Conservation (phyloP, 2,329 filamentous ascomycete genomes). For the Colletotrichum navitas region DNA sequence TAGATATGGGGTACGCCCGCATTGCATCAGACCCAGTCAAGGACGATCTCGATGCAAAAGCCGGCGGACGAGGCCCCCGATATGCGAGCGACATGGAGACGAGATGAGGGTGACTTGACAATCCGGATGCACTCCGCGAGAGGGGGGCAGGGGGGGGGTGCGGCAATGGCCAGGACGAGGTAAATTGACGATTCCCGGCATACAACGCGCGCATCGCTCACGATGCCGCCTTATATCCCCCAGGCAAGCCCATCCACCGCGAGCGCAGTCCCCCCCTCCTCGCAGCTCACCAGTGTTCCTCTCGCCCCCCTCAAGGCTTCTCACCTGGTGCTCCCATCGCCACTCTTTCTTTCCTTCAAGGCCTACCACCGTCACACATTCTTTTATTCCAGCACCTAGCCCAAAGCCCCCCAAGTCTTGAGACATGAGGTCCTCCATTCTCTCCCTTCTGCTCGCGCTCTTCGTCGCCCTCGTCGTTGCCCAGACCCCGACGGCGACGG, state of each 20-base stretch:
- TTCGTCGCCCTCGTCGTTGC: slow-evolving; percentile 49
- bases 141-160: slow-evolving; percentile 6
- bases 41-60: neutral
- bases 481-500: slow-evolving; percentile 50
- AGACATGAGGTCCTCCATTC: slow-evolving; percentile 35
- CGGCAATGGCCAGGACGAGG: slow-evolving; percentile 5
- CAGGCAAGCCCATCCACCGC: slow-evolving; percentile 15
- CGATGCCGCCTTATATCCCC: slow-evolving; percentile 39
- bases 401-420: slow-evolving; percentile 1
- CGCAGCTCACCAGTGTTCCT: slow-evolving; percentile 24
- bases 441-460: slow-evolving; percentile 49
- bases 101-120: neutral
- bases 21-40: slow-evolving; percentile 14
- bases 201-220: neutral
- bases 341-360: slow-evolving; percentile 8
- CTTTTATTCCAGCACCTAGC: slow-evolving; percentile 39
- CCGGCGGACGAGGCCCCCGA: neutral
- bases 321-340: slow-evolving; percentile 28
- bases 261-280: slow-evolving; percentile 2
- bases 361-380: neutral
- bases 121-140: slow-evolving; percentile 17
- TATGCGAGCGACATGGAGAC: slow-evolving; percentile 13
- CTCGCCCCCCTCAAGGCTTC: neutral
- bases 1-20: slow-evolving; percentile 33
- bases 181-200: slow-evolving; percentile 5